Conservation (phyloP, 179 eudicot species). For the Monotropa hypopitys region DNA sequence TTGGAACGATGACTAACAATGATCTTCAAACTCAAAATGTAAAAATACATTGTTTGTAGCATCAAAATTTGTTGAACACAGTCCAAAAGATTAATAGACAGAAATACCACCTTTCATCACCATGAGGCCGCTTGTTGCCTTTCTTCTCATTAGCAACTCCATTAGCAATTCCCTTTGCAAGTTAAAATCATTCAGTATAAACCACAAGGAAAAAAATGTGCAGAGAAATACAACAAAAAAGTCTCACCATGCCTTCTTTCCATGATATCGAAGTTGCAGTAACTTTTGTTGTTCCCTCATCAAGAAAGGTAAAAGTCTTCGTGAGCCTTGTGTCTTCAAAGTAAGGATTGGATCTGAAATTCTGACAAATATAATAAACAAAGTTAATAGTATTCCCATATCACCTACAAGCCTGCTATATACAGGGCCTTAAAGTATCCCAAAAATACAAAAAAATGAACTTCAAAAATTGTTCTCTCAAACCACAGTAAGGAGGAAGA, state of each 20-base stretch:
- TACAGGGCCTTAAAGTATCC: neutral
- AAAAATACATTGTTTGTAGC: neutral
- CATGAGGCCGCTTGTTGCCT: slow-evolving; percentile 73
- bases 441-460: neutral
- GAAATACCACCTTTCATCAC: slow-evolving; percentile 65
- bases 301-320: slow-evolving; percentile 72
- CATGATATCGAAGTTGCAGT: slow-evolving; percentile 74
- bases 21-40: neutral
- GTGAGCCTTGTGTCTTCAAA: slow-evolving; percentile 78
- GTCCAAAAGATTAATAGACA: neutral
- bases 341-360: slow-evolving; percentile 69
- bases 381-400: neutral
- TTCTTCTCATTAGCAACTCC: slow-evolving; percentile 58
- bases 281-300: slow-evolving; percentile 78
- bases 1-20: neutral
- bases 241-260: slow-evolving; percentile 81
- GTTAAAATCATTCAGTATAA: neutral
- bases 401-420: neutral
- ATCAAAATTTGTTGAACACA: neutral
- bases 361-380: slow-evolving; percentile 26
- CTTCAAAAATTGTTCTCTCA: neutral
- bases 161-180: slow-evolving; percentile 54
- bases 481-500: neutral
- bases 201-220: neutral
- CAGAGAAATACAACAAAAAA: neutral